Percentiles rank a stretch among this genome's conserved stretches.
These are phyloP conservation scores for Peronospora farinosa DNA, from an alignment of 352 stramenopile species.

Conservation along the genomic window DNA sequence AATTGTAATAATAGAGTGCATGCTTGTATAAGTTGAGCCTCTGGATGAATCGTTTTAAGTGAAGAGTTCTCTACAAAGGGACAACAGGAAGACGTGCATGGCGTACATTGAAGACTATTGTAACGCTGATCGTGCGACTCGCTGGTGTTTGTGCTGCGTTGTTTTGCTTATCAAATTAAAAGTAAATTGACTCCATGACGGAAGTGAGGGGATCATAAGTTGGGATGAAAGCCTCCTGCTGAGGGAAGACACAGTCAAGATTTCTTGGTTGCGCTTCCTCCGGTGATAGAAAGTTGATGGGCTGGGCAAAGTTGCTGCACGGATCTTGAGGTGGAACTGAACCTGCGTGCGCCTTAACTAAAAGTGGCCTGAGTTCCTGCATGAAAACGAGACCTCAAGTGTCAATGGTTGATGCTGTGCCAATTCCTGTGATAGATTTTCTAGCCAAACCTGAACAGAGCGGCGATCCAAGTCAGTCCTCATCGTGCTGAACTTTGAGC, in stretches of 20 bases:
- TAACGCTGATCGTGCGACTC: constrained; percentile 23
- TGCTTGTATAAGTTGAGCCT: constrained; percentile 5
- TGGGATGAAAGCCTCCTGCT: constrained; percentile 9
- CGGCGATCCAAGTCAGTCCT: not conserved
- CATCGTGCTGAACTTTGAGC: not conserved
- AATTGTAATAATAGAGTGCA: constrained; percentile 32
- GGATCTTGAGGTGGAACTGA: constrained; percentile 1
- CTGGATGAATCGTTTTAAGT: no score
- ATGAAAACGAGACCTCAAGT: not conserved
- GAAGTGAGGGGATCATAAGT: constrained; percentile 11
- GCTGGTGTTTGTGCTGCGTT: constrained; percentile 1
- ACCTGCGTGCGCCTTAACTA: not conserved
- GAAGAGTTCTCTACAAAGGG: no score
- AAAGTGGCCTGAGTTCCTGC: not conserved
- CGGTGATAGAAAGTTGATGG: not conserved
- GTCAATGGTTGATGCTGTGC: not conserved
- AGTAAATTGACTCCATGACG: constrained; percentile 37
- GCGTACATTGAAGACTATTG: constrained; percentile 54
- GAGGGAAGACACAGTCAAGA: not conserved
- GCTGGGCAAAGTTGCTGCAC: constrained; percentile 2
- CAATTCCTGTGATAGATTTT: not conserved
- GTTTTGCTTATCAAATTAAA: constrained; percentile 21
- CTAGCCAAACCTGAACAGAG: constrained; percentile 9
- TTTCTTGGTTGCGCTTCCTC: constrained; percentile 1
- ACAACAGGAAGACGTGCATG: constrained; percentile 45